Base-by-base conservation (phyloP, 371 early-diverging fungal genomes). In the Zopfochytrium polystomum region DNA sequence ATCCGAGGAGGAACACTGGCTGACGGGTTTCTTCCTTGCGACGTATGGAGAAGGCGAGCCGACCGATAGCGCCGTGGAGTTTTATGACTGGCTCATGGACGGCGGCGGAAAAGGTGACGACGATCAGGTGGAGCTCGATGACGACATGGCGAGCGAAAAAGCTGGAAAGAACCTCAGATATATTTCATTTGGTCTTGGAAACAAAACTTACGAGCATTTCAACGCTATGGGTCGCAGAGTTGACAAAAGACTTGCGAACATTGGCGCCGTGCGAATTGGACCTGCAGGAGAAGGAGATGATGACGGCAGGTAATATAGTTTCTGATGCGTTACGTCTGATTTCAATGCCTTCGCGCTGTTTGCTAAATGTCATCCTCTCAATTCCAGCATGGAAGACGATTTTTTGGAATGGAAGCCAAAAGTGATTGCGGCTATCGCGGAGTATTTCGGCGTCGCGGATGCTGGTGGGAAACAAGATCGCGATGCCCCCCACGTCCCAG, bases 141-240 rank as follows among this genome's bases (percentile, higher is more conserved):
- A 75, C 31, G 71, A 68, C 34, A 70, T 75, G 50, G 63, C 73
- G 60, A 72, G 71, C 25, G 79, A 79, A 5, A 73, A 78, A 64
- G 85, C 88, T 11, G 75, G 92, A 29, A 55, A 65, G 9, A 83
- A 83, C 58, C 55, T 95, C 52, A 70, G 77, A 32, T 96, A 86
- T 66, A 76, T 91, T 27, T 70, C 90, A 32, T 96, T 98, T 81
- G 96, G 92, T n/a, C 83, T 98, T 27, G 98, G 98, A 49, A 98
- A 95, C 85, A 91, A 85, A 66, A 96, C 98, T 5, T 98, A 98
- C 75, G 96, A 96, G 71, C 90, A 92, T 67, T 96, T 88, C 73
- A 95, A 96, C 69, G 84, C 86, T 52, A 89, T 91, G 42, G 82
- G 78, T 25, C 78, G 91, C 27, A 75, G 78, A 2, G 65, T 91